phyloP scores from a whole-genome alignment of 78 protist genomes.

The Tieghemostelium lacteum region DNA sequence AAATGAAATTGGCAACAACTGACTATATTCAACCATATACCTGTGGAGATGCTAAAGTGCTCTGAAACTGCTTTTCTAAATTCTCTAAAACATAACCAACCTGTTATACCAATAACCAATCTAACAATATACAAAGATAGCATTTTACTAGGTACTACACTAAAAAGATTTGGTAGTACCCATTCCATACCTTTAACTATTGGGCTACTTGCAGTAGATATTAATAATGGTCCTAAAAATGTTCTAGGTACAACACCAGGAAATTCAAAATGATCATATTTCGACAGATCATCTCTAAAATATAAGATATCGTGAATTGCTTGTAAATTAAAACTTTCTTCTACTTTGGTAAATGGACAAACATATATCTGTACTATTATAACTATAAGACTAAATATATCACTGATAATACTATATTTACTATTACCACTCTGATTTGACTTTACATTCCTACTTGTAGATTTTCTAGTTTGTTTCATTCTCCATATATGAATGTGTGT shows the following conservation, averaged over 20 bases:
- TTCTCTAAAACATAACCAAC: not conserved
- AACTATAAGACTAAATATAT: not conserved
- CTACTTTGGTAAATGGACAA: constrained; percentile 92
- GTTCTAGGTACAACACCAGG: constrained; percentile 97
- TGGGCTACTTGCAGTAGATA: constrained; percentile 48
- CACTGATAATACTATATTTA: no score
- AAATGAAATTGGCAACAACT: constrained; percentile 86
- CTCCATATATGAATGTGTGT: no score
- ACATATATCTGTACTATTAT: constrained; percentile 7
- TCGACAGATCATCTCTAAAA: constrained; percentile 23
- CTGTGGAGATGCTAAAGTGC: constrained; percentile 38
- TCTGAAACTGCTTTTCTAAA: constrained; percentile 44
- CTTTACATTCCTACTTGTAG: no score
- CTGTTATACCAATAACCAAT: constrained; percentile 24
- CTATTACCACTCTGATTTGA: no score
- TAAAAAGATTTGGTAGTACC: not conserved
- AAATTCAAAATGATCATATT: constrained; percentile 92
- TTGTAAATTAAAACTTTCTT: constrained; percentile 95
- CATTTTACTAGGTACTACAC: not conserved
- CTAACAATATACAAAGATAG: constrained; percentile 6
- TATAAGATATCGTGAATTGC: constrained; percentile 93
- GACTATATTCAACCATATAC: constrained; percentile 37
- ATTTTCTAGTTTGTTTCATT: no score
- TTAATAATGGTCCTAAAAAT: constrained; percentile 87
- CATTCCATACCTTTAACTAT: not conserved